Evolutionary conservation across 2,329 filamentous ascomycete species (phyloP), one percentile per base, ranked within the genome.

Genomic region (Ceratocystis alfenasii): DNA sequence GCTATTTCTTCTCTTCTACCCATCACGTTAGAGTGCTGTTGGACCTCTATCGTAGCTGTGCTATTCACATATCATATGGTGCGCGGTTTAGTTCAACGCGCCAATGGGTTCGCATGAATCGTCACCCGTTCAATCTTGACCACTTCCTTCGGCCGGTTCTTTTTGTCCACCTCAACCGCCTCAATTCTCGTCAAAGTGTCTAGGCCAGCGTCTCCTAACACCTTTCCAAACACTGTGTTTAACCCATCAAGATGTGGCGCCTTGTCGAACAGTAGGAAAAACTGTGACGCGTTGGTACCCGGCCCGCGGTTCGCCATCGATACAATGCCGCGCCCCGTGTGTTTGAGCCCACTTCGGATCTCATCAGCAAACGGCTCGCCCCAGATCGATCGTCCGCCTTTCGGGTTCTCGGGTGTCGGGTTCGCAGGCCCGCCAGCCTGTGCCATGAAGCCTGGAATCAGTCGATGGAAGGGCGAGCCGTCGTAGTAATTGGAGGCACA

Each of bases 261-360:
- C 70, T 88, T 85, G 68, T 87, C 87, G 70, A 91, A 87, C 1
- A 86, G 84, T 68, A 94, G 79, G 74, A 92, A 95, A 76, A 94
- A 95, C 74, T 95, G 89, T 62, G 83, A 87, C 17, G 86, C 87
- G 72, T 91, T 91, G 53, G 87, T 88, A 28, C 80, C 81, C 1
- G 86, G 84, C 0, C 88, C 87, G 72, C 87, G 88, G 75, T 91
- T 91, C 17, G 88, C 88, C 88, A 91, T 91, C 70, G 85, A 87
- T 22, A 91, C 78, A 62, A 89, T 80, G 36, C 88, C 88, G 61
- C 87, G 81, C 41, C 81, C 79, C 72, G 85, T 82, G 76, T 91
- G 88, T 68, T 83, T 79, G 61, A 91, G 77, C 0, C 86, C 78
- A 0, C 87, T 87, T 45, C 84, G 81, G 73, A 91, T 89, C 78